Evolutionary conservation across 2,329 filamentous ascomycete genomes (phyloP).

Genomic region (Aspergillus pseudoviridinutans): DNA sequence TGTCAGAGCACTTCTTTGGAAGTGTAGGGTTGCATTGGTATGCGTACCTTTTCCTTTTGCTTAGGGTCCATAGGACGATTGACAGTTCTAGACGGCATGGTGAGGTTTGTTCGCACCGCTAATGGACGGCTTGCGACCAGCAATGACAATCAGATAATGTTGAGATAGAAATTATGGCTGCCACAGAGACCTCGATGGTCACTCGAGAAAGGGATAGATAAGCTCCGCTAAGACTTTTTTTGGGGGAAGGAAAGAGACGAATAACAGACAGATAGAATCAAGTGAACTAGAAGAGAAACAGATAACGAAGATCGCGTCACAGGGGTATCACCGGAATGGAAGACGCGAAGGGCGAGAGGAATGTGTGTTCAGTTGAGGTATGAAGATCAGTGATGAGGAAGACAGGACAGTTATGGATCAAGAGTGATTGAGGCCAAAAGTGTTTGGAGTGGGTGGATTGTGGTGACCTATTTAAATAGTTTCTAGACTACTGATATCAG

Average conservation of each 20-base stretch:
- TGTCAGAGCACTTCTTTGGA: background rate
- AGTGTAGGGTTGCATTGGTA: too few species aligned
- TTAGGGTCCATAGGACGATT: conserved; percentile 71
- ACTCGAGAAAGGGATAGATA: background rate
- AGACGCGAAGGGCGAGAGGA: conserved; percentile 7
- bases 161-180: background rate
- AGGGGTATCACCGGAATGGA: conserved; percentile 21
- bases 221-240: background rate
- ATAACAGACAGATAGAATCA: background rate
- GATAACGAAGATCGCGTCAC: conserved; percentile 9
- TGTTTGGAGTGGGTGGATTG: background rate
- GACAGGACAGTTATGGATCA: background rate
- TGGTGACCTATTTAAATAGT: background rate
- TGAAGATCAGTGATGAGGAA: background rate
- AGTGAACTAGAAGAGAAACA: background rate
- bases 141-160: background rate
- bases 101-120: conserved; percentile 8
- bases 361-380: background rate
- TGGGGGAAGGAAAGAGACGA: background rate
- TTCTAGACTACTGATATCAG: background rate
- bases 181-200: background rate
- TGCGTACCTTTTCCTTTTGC: conserved; percentile 65
- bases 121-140: background rate
- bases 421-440: background rate
- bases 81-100: conserved; percentile 45